A percentile compares a stretch with the other conserved stretches of the same genome.
phyloP scores from a whole-genome alignment of 1,284 basidiomycete genomes.

The Hymenochaete sp. region DNA sequence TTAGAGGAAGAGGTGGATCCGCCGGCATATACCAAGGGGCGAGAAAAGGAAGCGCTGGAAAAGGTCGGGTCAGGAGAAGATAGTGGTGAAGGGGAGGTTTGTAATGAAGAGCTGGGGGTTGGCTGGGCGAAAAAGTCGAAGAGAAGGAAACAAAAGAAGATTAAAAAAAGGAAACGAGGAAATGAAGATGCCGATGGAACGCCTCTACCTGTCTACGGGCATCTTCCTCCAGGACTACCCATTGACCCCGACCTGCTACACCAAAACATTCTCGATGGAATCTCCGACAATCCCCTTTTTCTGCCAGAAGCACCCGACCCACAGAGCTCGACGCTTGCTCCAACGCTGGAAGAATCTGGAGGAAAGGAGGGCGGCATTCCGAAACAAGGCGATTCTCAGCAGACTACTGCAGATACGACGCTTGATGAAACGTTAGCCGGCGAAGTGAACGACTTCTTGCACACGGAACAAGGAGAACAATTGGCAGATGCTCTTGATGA shows the following conservation, averaged over 20 bases:
- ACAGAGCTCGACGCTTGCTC: neutral
- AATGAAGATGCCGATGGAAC: slow-evolving; percentile 27
- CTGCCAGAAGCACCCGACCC: slow-evolving; percentile 17
- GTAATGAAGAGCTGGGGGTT: slow-evolving; percentile 20
- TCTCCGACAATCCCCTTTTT: slow-evolving; percentile 16
- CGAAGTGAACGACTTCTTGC: slow-evolving; percentile 58
- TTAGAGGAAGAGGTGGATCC: slow-evolving; percentile 87
- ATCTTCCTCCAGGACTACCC: slow-evolving; percentile 20
- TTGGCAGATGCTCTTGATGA: slow-evolving; percentile 55
- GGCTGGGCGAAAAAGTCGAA: slow-evolving; percentile 21
- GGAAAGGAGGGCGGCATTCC: neutral
- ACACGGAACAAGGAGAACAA: slow-evolving; percentile 45
- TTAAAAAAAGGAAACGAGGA: slow-evolving; percentile 33
- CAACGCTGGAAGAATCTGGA: slow-evolving; percentile 1
- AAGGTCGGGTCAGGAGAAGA: slow-evolving; percentile 31
- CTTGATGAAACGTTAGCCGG: slow-evolving; percentile 49
- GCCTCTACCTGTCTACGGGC: slow-evolving; percentile 6
- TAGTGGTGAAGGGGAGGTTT: slow-evolving; percentile 26
- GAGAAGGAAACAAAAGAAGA: slow-evolving; percentile 22
- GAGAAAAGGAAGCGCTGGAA: slow-evolving; percentile 59
- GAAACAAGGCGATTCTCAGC: neutral
- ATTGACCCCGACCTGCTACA: slow-evolving; percentile 40
- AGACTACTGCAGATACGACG: slow-evolving; percentile 26
- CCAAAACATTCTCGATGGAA: slow-evolving; percentile 36
- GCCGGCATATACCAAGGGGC: slow-evolving; percentile 75